Base-by-base conservation (phyloP, 306 rosid genomes). In the Mimosa pudica region DNA sequence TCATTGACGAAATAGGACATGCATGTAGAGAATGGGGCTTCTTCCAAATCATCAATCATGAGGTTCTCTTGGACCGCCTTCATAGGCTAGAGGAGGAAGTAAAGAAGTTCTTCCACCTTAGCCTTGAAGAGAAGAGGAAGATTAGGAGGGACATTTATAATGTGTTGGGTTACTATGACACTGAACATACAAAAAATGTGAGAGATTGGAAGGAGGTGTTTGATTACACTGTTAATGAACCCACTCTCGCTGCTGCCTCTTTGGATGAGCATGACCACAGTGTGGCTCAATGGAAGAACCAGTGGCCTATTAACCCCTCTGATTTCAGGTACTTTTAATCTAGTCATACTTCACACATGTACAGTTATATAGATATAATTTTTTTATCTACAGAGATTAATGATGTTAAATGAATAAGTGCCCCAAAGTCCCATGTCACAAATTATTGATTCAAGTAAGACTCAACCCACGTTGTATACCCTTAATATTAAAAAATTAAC, bases 131-230 rank as follows among this genome's bases (percentile, higher is more conserved):
- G 73, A 68, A 68, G 73, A 68, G 73, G 54, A 68, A 44, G 54
- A 54, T 68, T 8, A 42, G 17, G 54, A 42, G 54, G 4, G 73
- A 68, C 1, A 33, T 16, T 4, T 8, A 12, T 51, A 68, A 2
- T 0, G 81, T 77, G 2, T 4, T 13, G 24, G 91, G 91, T 1
- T 90, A 90, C 8, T 84, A 35, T 12, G 90, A 90, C 20, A 45
- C 70, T 0, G 93, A 90, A 58, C 81, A 77, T 24, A 90, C 94
- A 6, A 88, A 86, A 82, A 88, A 90, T 47, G 88, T 90, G 1
- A 82, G 89, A 45, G 94, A 90, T 13, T 88, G 94, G 94, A 90
- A 88, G 45, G 94, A 90, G 64, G 90, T 84, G 11, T 86, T 82
- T 35, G 93, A 88, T 81, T 86, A 75, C 30, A 0, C 13, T 0